Conservation (phyloP, 176 grass and related monocot genomes). For the Lolium multiflorum region DNA sequence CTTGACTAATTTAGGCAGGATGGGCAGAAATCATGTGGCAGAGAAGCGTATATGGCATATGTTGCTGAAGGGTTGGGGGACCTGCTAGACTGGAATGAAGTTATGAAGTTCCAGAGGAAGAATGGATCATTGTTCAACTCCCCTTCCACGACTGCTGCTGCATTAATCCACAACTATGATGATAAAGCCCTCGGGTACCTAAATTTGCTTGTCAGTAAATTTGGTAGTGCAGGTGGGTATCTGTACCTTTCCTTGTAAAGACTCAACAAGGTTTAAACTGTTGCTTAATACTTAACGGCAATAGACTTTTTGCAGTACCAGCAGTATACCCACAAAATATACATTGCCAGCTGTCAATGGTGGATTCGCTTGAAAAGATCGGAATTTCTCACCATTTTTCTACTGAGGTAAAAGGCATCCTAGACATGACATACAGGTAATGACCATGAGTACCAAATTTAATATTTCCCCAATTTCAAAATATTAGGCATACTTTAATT, state of each 20-base stretch:
- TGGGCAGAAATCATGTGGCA: conserved; percentile 46
- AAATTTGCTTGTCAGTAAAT: conserved; percentile 56
- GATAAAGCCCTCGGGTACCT: conserved; percentile 69
- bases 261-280: not conserved
- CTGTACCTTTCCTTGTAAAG: not conserved
- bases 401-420: conserved; percentile 60
- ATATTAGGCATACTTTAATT: not conserved
- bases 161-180: conserved; percentile 55
- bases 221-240: conserved; percentile 67
- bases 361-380: conserved; percentile 71
- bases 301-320: conserved; percentile 54
- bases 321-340: conserved; percentile 53
- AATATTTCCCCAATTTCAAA: not conserved
- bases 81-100: conserved; percentile 61
- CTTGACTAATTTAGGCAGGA: conserved; percentile 50
- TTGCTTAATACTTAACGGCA: conserved; percentile 20
- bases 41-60: conserved; percentile 77
- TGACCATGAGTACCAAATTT: conserved; percentile 15
- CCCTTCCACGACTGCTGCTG: conserved; percentile 78
- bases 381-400: conserved; percentile 67
- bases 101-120: conserved; percentile 73
- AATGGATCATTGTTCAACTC: conserved; percentile 85
- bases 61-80: conserved; percentile 74
- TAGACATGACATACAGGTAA: conserved; percentile 76
- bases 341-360: conserved; percentile 57